phyloP scores from a whole-genome alignment of 768 basidiomycete genomes.

The Mycena galericulata region DNA sequence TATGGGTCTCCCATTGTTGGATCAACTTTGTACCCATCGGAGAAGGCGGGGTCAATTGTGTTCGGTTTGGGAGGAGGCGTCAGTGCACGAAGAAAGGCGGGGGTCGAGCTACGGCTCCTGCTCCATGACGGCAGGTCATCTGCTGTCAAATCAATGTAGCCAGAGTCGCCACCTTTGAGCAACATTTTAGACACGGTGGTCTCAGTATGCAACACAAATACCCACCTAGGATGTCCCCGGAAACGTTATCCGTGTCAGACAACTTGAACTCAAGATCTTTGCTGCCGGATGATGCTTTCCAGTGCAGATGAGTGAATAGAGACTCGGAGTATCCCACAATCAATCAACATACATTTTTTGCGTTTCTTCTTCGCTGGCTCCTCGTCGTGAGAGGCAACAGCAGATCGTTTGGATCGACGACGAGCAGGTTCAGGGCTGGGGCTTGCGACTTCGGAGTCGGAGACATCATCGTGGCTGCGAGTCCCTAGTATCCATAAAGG shows the following conservation, averaged over 20 bases:
- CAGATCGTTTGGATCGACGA: not conserved
- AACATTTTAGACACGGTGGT: too few relatives aligned
- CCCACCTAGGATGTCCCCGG: not conserved
- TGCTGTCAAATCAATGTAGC: not conserved
- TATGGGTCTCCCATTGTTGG: constrained; percentile 1
- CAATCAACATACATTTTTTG: not conserved
- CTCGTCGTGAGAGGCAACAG: not conserved
- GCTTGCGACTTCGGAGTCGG: not conserved
- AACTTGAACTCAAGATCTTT: not conserved
- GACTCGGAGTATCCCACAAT: not conserved
- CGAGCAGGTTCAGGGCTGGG: not conserved
- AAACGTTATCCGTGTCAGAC: not conserved
- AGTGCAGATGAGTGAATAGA: not conserved
- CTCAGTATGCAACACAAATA: not conserved
- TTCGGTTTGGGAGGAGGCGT: constrained; percentile 7
- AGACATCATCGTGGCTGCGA: not conserved
- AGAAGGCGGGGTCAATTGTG: not conserved
- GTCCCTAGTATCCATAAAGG: too few relatives aligned
- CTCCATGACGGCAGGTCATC: not conserved
- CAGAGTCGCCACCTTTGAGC: not conserved
- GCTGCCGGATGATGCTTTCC: not conserved
- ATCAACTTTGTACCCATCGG: constrained; percentile 4
- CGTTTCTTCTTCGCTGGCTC: not conserved
- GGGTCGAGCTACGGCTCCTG: not conserved
- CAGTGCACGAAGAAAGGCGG: not conserved